A percentile compares a stretch with the other conserved stretches of the same genome.
phyloP scores from a whole-genome alignment of 2,329 filamentous ascomycete genomes.

The Chalaropsis ovoidea region DNA sequence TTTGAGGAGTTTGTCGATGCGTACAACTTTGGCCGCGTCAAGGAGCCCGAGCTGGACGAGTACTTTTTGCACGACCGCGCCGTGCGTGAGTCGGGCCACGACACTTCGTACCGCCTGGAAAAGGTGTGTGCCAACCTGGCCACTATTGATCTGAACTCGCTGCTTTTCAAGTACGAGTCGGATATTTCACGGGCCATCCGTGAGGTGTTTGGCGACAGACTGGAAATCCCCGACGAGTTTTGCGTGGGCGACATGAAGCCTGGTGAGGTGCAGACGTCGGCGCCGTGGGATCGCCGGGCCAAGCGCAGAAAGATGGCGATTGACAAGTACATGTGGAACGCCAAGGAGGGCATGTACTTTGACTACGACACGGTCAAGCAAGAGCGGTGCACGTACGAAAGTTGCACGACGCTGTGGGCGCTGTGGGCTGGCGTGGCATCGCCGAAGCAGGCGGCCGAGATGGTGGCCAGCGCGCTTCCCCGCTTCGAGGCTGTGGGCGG shows the following conservation, averaged over 20 bases:
- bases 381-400: slow-evolving; percentile 75
- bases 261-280: slow-evolving; percentile 67
- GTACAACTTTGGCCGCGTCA: slow-evolving; percentile 69
- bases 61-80: slow-evolving; percentile 96
- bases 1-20: slow-evolving; percentile 78
- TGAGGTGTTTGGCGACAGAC: slow-evolving; percentile 68
- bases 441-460: slow-evolving; percentile 71
- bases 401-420: slow-evolving; percentile 90
- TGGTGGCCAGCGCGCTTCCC: slow-evolving; percentile 73
- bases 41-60: slow-evolving; percentile 80
- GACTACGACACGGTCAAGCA: slow-evolving; percentile 86
- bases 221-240: slow-evolving; percentile 75
- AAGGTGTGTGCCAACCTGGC: slow-evolving; percentile 77
- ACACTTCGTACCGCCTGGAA: slow-evolving; percentile 90
- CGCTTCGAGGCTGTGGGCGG: slow-evolving; percentile 83
- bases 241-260: slow-evolving; percentile 54
- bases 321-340: slow-evolving; percentile 90
- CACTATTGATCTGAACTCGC: slow-evolving; percentile 87
- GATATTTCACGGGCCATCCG: slow-evolving; percentile 85
- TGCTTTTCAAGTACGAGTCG: slow-evolving; percentile 93
- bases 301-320: slow-evolving; percentile 74
- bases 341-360: slow-evolving; percentile 89
- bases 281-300: slow-evolving; percentile 81
- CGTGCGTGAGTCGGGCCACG: slow-evolving; percentile 91
- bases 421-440: slow-evolving; percentile 89